Evolutionary conservation across 768 basidiomycete genomes (phyloP), one percentile per base, ranked within the genome.

Genomic region (Leccinum aurantiacum): DNA sequence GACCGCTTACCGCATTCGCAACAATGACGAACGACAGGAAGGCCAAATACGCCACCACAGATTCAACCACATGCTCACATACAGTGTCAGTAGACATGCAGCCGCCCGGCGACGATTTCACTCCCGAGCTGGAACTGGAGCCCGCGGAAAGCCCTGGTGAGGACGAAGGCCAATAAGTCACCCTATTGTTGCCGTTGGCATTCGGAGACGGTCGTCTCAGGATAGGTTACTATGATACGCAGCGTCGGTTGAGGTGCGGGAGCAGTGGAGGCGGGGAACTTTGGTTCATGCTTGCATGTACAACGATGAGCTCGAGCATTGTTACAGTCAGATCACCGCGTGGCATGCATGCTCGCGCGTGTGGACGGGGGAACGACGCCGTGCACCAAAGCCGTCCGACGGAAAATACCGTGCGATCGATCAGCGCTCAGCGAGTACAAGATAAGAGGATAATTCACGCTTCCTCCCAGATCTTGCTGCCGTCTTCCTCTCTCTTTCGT

Each of bases 241-340:
- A 91, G 77, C 9, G 82, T 71, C 8, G 86, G 82, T 54, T 87
- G 85, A 62, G 91, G 78, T 0, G 83, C 85, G 3, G 80, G 78
- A 4, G 73, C 3, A 84, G 85, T 1, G 79, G 82, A 2, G 87
- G 81, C 1, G 82, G 67, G 4, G 78, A 67, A 1, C 74, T 71
- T 15, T 74, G 69, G 10, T 75, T 65, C 8, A 78, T 76, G 57
- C 71, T 73, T 14, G 79, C 71, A 3, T 70, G 65, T 0, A 78
- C 65, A 2, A 86, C 74, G 51, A 90, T 71, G n/a, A 90, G 71
- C 31, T 82, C 75, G 1, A 89, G 89, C 89, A 90, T 91, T 13
- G 88, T 89, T 89, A 56, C 88, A 89, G 19, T 60, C 8, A 15
- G 48, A 47, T 41, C 3, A 17, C 24, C 19, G 33, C 14, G 53